Conservation (phyloP, 1,139 yeast genomes). For the Wickerhamomyces sp. region DNA sequence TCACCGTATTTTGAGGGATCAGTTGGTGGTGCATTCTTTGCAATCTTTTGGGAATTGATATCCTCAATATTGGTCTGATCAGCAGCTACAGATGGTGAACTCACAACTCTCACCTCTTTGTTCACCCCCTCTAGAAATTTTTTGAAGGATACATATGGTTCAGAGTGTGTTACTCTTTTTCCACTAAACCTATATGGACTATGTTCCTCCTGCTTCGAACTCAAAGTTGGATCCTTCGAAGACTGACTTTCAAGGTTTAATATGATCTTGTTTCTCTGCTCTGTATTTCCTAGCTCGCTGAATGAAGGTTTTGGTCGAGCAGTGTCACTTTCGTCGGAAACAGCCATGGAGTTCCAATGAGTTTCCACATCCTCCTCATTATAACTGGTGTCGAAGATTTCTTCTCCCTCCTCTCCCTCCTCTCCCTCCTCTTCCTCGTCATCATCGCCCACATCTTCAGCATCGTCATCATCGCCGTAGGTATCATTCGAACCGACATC, state of each 20-base stretch:
- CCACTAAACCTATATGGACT: conserved; percentile 15
- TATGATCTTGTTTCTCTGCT: neutral
- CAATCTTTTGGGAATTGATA: conserved; percentile 6
- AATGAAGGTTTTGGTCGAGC: too few species aligned
- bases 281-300: neutral
- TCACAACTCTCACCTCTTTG: conserved; percentile 11
- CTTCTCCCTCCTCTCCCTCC: neutral
- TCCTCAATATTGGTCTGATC: neutral
- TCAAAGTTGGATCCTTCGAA: neutral
- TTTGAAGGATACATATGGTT: conserved; percentile 10
- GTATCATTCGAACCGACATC: neutral
- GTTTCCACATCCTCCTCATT: neutral
- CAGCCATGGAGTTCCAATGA: too few species aligned
- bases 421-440: conserved; percentile 1
- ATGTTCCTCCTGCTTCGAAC: conserved; percentile 11
- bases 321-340: too few species aligned
- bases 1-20: conserved; percentile 8
- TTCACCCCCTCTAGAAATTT: conserved; percentile 9
- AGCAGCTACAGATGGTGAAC: conserved; percentile 1
- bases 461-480: neutral
- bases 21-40: conserved; percentile 18
- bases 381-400: neutral
- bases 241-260: neutral
- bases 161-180: conserved; percentile 3
- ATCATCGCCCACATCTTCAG: neutral